Percentiles rank a stretch among this genome's conserved stretches.
These are phyloP conservation scores for Rhizopogon vesiculosus DNA, from an alignment of 768 basidiomycete species.

Conservation along the genomic window DNA sequence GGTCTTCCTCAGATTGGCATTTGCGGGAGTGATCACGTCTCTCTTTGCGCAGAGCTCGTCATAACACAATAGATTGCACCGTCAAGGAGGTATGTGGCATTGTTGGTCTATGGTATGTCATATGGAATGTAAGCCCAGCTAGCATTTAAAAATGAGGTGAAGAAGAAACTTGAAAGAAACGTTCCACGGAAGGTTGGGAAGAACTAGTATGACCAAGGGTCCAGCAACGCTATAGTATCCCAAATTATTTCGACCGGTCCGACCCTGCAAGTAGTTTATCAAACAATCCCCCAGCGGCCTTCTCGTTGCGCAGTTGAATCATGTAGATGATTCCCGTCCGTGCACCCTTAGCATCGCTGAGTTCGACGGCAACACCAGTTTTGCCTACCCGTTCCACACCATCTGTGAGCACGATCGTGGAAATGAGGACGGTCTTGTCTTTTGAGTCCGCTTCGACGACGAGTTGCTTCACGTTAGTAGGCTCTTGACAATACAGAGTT, in stretches of 20 bases:
- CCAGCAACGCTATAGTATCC: neutral
- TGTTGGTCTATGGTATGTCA: slow-evolving; percentile 6
- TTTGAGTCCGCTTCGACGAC: slow-evolving; percentile 87
- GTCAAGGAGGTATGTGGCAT: slow-evolving; percentile 5
- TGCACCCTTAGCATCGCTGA: slow-evolving; percentile 79
- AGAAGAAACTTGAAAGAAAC: neutral
- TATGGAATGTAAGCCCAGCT: neutral
- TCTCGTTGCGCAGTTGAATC: slow-evolving; percentile 92
- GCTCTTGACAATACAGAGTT: slow-evolving; percentile 80
- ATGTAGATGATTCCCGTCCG: slow-evolving; percentile 95
- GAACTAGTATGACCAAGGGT: neutral
- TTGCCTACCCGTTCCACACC: slow-evolving; percentile 99
- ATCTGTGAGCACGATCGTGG: slow-evolving; percentile 92
- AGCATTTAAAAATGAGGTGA: slow-evolving; percentile 6
- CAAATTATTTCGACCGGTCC: slow-evolving; percentile 43
- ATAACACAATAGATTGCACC: slow-evolving; percentile 6
- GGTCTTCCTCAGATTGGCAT: slow-evolving; percentile 80
- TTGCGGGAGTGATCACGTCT: slow-evolving; percentile 85
- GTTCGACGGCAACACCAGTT: slow-evolving; percentile 94
- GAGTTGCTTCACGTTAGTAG: slow-evolving; percentile 91
- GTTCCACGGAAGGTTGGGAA: neutral
- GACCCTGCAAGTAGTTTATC: slow-evolving; percentile 85
- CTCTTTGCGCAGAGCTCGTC: slow-evolving; percentile 62
- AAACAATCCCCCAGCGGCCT: slow-evolving; percentile 78
- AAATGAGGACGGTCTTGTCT: slow-evolving; percentile 76